A percentile compares a stretch with the other conserved stretches of the same genome.
These are phyloP conservation scores for Pseudogymnoascus sp. DNA, from an alignment of 2,329 filamentous ascomycete species.

Conservation along the genomic window DNA sequence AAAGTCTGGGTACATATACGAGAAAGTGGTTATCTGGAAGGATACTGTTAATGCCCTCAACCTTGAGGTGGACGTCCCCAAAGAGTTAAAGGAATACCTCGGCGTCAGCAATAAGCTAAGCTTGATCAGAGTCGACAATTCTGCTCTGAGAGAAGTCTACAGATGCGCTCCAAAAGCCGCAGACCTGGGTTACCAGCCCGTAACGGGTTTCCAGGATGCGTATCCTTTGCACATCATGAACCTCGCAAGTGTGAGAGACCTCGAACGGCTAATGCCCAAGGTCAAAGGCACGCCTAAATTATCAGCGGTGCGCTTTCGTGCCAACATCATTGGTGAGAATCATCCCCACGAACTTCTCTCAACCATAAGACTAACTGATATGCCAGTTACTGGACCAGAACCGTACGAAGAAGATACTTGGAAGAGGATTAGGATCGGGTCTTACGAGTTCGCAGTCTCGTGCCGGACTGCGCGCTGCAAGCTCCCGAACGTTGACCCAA, in stretches of 20 bases:
- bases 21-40: slow-evolving; percentile 58
- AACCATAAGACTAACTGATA: slow-evolving; percentile 14
- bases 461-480: slow-evolving; percentile 64
- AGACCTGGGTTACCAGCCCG: slow-evolving; percentile 54
- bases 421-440: slow-evolving; percentile 48
- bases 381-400: slow-evolving; percentile 49
- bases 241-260: slow-evolving; percentile 52
- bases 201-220: slow-evolving; percentile 63
- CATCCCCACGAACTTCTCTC: background rate
- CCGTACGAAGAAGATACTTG: slow-evolving; percentile 64
- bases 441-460: slow-evolving; percentile 50
- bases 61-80: slow-evolving; percentile 49
- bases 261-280: slow-evolving; percentile 48
- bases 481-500: slow-evolving; percentile 60
- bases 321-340: slow-evolving; percentile 58
- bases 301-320: slow-evolving; percentile 56
- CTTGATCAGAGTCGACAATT: slow-evolving; percentile 60
- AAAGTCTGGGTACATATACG: slow-evolving; percentile 49
- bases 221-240: slow-evolving; percentile 65
- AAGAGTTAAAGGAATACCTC: slow-evolving; percentile 56
- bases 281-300: slow-evolving; percentile 42
- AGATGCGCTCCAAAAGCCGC: slow-evolving; percentile 51
- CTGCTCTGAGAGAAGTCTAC: slow-evolving; percentile 48
- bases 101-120: slow-evolving; percentile 58
- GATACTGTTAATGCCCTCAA: slow-evolving; percentile 49